Evolutionary conservation across 2,329 filamentous ascomycete species (phyloP), one percentile per base, ranked within the genome.

Genomic region (Cryphonectria parasitica): DNA sequence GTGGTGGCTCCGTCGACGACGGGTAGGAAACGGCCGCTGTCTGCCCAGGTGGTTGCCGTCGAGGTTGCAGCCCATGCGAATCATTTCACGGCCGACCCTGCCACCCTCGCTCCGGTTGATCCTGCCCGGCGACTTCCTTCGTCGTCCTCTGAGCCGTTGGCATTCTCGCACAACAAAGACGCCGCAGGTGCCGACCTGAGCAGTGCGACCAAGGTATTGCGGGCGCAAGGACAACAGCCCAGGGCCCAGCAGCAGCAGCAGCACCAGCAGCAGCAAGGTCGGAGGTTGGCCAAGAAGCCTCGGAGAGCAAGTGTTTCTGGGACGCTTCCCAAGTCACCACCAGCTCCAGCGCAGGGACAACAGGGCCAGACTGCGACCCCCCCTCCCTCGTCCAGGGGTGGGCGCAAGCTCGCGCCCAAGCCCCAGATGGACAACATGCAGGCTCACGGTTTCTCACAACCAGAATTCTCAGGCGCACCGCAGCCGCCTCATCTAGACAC

Each of bases 31-130:
- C 83, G 84, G 63, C 79, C 83, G n/a, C 79, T 86, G n/a, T 88
- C 86, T 65, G 79, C 82, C 58, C 86, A 83, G 69, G 82, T 82
- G 71, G 77, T 87, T 72, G 82, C 84, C 64, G 80, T 80, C 70
- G 85, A 87, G 74, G 84, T 88, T 74, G 83, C 85, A 77, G 85
- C 89, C 77, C 89, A 91, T 88, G 86, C 85, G 75, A 89, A 88
- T 75, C 86, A 91, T 77, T 86, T 88, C 75, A 87, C 87, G 60
- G 82, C 86, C 60, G 84, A 84, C 75, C 81, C 83, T 22, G 86
- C 82, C 76, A 79, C 84, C 69, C 79, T 91, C 69, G 87, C 89
- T 71, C 86, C 88, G 43, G 88, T 90, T 76, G 87, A 90, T 75
- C 86, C 86, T 45, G 85, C 88, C 73, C 83, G 83, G 76, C 85